Base-by-base conservation (phyloP, 257 asterid species). In the Parsonsia alboflavescens region DNA sequence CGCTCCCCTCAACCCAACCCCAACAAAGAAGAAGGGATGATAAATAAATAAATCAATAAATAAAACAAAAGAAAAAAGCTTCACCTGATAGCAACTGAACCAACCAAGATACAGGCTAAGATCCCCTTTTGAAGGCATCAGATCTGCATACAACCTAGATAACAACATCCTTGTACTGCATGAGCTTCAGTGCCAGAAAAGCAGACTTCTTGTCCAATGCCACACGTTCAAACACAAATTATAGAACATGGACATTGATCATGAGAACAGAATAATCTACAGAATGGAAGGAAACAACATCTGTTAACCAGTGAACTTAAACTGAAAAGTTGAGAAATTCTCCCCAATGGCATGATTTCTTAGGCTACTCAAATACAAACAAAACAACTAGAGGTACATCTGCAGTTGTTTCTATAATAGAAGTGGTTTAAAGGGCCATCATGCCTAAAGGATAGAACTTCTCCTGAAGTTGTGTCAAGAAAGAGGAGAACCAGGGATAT, bases 21-120 rank as follows among this genome's bases (percentile, higher is more conserved):
- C 1, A 15, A 54, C 11, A 54, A 7, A 6, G 33, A 62, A 24
- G 28, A 54, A 56, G 22, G 5, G 22, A n/a, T 7, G 13, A n/a
- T 15, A 63, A 36, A 36, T 0, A 16, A 7, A 33, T 33, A 33
- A 33, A 33, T 33, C 1, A 33, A 33, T n/a, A 33, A 33, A 33
- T 3, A 33, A 33, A 33, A 33, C 39, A 33, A 33, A 63, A 5
- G 10, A 39, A 50, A 65, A 65, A 65, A 19, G 13, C 28, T 65
- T 65, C 10, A 65, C 50, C 50, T 39, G 70, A 65, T 65, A 19
- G 70, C 70, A 41, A 64, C 15, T 64, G 48, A 19, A 39, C 70
- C 70, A 64, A 39, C 49, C 44, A 64, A 17, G 70, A 64, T 16
- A 13, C 44, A 62, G 44, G 46, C 33, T 62, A 62, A 64, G 7